A percentile compares a stretch with the other conserved stretches of the same genome.
Conservation (phyloP, 2,329 filamentous ascomycete species). For the Aspergillus neoniger region DNA sequence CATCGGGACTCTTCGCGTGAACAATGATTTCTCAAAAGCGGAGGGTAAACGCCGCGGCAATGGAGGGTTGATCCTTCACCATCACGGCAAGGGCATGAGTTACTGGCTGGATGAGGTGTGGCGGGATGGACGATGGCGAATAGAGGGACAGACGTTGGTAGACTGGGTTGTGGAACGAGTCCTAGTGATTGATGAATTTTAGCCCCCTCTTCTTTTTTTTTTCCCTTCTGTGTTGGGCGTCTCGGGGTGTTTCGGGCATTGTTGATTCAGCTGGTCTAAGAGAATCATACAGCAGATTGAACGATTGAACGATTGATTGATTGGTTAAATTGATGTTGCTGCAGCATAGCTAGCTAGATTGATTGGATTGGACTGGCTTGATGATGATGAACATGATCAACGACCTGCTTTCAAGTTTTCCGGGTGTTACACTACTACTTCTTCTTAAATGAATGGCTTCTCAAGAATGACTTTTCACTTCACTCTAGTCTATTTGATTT, state of each 20-base stretch:
- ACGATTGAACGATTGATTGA: background rate
- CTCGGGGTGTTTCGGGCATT: background rate
- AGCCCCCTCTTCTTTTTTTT: background rate
- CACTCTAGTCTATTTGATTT: too few species aligned
- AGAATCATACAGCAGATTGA: background rate
- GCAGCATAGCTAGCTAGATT: too few species aligned
- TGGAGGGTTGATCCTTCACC: constrained; percentile 12
- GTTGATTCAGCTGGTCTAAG: too few species aligned
- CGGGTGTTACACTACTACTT: too few species aligned
- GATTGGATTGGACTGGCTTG: background rate
- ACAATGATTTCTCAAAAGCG: constrained; percentile 28
- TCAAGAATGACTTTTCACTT: too few species aligned
- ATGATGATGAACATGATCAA: constrained; percentile 11
- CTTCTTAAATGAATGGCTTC: too few species aligned
- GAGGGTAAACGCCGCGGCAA: background rate
- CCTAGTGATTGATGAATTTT: constrained; percentile 28
- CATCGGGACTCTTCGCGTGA: constrained; percentile 27
- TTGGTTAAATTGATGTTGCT: background rate
- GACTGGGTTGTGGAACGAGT: constrained; percentile 45
- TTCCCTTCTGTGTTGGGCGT: background rate
- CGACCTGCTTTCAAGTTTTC: background rate
- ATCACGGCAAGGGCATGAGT: constrained; percentile 28
- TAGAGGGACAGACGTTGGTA: constrained; percentile 43
- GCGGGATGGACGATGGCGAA: constrained; percentile 44
- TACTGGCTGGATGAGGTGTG: constrained; percentile 43